These are phyloP conservation scores for Chaetomium tenue DNA, from an alignment of 495 filamentous ascomycete genomes.

Conservation along the genomic window DNA sequence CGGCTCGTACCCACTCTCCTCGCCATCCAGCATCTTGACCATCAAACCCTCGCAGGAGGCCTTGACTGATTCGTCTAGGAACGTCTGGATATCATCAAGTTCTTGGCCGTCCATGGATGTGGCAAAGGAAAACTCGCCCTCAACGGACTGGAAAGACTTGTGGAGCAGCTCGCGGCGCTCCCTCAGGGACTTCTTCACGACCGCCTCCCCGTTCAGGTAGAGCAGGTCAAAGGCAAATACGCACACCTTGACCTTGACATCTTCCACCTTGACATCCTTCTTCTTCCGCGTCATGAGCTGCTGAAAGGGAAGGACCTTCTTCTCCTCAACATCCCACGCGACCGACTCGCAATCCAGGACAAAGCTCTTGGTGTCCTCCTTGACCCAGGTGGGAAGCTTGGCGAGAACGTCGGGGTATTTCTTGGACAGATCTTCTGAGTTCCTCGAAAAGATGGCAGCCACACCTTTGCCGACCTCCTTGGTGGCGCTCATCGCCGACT, in stretches of 20 bases:
- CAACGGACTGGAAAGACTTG: constrained; percentile 66
- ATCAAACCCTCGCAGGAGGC: constrained; percentile 95
- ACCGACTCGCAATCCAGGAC: constrained; percentile 98
- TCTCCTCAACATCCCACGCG: constrained; percentile 90
- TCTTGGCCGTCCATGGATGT: constrained; percentile 84
- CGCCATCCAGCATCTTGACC: constrained; percentile 97
- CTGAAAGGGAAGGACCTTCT: constrained; percentile 95
- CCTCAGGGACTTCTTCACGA: constrained; percentile 82
- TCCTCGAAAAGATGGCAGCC: constrained; percentile 90
- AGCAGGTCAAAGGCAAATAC: constrained; percentile 96
- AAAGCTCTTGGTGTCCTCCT: constrained; percentile 83
- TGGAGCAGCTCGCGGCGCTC: constrained; percentile 78
- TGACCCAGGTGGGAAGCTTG: constrained; percentile 86
- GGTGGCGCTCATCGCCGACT: constrained; percentile 50
- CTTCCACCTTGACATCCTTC: constrained; percentile 96
- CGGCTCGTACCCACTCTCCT: constrained; percentile 89
- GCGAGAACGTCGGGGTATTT: constrained; percentile 95
- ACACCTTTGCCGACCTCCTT: constrained; percentile 61
- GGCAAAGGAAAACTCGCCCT: constrained; percentile 91
- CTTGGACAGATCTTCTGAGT: constrained; percentile 93
- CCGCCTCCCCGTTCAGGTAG: constrained; percentile 87
- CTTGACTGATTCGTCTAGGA: constrained; percentile 91
- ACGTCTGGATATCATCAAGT: constrained; percentile 84
- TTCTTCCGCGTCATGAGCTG: constrained; percentile 96
- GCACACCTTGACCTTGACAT: constrained; percentile 95